Percentiles rank a stretch among this genome's conserved stretches.
These are phyloP conservation scores for Drechslera avenae DNA, from an alignment of 2,329 filamentous ascomycete species.

Conservation along the genomic window DNA sequence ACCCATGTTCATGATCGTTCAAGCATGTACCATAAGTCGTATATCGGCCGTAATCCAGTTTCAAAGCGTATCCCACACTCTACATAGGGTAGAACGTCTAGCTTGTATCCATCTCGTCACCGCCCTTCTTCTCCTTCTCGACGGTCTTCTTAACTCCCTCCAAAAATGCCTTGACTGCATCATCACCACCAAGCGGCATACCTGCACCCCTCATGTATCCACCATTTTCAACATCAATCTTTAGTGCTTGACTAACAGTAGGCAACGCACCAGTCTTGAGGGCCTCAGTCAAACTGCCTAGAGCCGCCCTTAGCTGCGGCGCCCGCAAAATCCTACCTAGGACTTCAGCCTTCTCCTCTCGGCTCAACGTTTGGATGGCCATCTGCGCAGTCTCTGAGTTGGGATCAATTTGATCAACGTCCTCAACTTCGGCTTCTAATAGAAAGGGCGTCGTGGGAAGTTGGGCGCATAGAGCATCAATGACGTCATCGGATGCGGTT, in stretches of 20 bases:
- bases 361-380: constrained; percentile 73
- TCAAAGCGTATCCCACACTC: background rate
- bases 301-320: constrained; percentile 87
- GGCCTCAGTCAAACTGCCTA: constrained; percentile 83
- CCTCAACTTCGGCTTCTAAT: constrained; percentile 70
- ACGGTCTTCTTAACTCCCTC: constrained; percentile 84
- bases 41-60: constrained; percentile 4
- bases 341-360: constrained; percentile 78
- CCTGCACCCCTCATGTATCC: constrained; percentile 78
- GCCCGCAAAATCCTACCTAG: constrained; percentile 82
- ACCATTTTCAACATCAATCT: constrained; percentile 80
- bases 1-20: constrained; percentile 1
- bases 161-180: constrained; percentile 89
- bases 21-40: constrained; percentile 14
- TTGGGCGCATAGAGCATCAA: constrained; percentile 76
- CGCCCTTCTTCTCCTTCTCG: constrained; percentile 53
- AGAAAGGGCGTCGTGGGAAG: constrained; percentile 80
- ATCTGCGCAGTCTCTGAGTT: constrained; percentile 70
- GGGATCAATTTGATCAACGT: constrained; percentile 68
- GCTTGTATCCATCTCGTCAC: constrained; percentile 43
- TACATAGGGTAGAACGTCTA: constrained; percentile 8
- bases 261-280: constrained; percentile 88
- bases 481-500: constrained; percentile 64
- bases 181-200: constrained; percentile 84
- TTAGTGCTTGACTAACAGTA: constrained; percentile 84